A percentile compares a stretch with the other conserved stretches of the same genome.
Evolutionary conservation across 805 yeast species (phyloP).

Genomic region (Ogataea polymorpha): DNA sequence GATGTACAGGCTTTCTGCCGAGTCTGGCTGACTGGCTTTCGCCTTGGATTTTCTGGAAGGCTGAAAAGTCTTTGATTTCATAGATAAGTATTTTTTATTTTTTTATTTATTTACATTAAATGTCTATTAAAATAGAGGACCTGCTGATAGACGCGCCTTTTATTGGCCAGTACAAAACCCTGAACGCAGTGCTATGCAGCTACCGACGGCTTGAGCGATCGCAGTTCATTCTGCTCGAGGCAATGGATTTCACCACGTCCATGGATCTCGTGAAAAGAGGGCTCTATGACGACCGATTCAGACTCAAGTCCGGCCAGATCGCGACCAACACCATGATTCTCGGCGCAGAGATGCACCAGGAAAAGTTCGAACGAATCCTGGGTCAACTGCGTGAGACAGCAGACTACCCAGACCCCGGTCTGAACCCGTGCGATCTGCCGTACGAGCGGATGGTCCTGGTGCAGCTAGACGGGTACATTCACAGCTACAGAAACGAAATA

Average conservation of each 20-base stretch:
- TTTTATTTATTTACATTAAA: background rate
- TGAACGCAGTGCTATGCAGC: constrained; percentile 5
- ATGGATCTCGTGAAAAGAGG: constrained; percentile 1
- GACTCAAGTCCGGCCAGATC: constrained; percentile 1
- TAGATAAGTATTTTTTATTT: background rate
- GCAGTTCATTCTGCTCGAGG: constrained; percentile 7
- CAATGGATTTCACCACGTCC: constrained; percentile 26
- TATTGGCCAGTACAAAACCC: background rate
- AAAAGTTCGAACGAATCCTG: constrained; percentile 4
- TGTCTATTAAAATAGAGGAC: background rate
- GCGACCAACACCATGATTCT: constrained; percentile 10
- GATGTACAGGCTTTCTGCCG: constrained; percentile 53
- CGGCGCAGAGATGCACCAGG: constrained; percentile 12
- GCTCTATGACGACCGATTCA: constrained; percentile 7
- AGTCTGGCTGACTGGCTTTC: constrained; percentile 29
- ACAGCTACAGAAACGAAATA: constrained; percentile 15
- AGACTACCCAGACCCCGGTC: constrained; percentile 8
- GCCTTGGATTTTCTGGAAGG: constrained; percentile 2
- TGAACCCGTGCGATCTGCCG: constrained; percentile 16
- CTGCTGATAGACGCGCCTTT: background rate
- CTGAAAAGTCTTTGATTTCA: background rate
- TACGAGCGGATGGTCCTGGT: constrained; percentile 19
- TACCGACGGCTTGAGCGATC: background rate
- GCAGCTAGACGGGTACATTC: constrained; percentile 16
- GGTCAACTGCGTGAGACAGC: constrained; percentile 3